A percentile compares a stretch with the other conserved stretches of the same genome.
These are phyloP conservation scores for Musa balbisiana DNA, from an alignment of 202 grass and related monocot species.

Conservation along the genomic window DNA sequence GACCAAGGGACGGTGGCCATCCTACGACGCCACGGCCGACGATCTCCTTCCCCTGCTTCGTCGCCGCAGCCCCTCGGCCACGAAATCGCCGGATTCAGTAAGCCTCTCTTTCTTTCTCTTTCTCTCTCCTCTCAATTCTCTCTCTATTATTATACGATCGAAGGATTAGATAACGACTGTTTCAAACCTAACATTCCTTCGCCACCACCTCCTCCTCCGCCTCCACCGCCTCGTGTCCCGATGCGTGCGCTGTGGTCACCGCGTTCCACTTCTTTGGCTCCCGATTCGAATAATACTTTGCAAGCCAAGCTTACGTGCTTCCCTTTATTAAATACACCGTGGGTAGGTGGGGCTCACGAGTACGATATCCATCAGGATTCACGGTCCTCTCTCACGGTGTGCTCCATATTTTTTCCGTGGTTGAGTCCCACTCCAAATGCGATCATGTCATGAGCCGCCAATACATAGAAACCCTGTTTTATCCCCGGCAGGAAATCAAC, in stretches of 20 bases:
- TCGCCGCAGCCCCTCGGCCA: slow-evolving; percentile 35
- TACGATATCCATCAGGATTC: no score
- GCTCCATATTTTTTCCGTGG: no score
- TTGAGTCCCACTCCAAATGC: no score
- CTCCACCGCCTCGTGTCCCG: background rate
- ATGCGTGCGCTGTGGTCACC: background rate
- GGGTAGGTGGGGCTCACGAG: no score
- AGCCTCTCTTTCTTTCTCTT: background rate
- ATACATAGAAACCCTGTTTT: no score
- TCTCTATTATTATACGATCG: background rate
- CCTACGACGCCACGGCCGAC: slow-evolving; percentile 47
- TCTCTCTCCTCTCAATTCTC: background rate
- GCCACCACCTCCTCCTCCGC: background rate
- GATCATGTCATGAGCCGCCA: no score
- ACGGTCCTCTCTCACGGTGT: no score
- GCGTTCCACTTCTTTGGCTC: background rate
- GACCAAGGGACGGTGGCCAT: slow-evolving; percentile 58
- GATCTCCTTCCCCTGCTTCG: slow-evolving; percentile 36
- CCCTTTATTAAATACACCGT: no score
- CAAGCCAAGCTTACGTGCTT: background rate
- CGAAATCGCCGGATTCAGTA: background rate
- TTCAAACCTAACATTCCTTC: background rate
- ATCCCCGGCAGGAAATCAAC: no score
- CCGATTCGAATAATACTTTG: background rate
- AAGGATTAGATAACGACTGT: background rate